These are phyloP conservation scores for Chaetomiaceae sp. DNA, from an alignment of 2,329 filamentous ascomycete genomes.

Conservation along the genomic window DNA sequence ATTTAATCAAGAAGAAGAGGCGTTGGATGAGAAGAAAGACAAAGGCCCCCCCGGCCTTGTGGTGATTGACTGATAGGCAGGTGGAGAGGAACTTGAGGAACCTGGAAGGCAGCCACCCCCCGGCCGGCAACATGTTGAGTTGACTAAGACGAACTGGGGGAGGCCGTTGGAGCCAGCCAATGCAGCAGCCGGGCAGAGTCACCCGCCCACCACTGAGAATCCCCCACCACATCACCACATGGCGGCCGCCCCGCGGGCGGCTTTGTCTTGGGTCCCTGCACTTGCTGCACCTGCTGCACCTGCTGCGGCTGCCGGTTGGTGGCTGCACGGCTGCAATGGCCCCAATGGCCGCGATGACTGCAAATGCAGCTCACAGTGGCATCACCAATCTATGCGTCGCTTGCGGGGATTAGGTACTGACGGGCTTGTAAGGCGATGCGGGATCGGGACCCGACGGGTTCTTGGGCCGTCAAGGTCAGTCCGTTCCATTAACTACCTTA, in stretches of 20 bases:
- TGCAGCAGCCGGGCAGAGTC: background rate
- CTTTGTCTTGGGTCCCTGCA: background rate
- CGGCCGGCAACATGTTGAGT: slow-evolving; percentile 6
- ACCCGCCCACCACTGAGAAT: too few relatives aligned
- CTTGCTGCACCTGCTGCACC: background rate
- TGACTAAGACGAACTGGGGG: slow-evolving; percentile 8
- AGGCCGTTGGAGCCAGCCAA: slow-evolving; percentile 9
- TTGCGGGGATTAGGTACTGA: background rate
- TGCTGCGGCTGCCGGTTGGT: background rate
- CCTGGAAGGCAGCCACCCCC: background rate
- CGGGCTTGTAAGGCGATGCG: too few relatives aligned
- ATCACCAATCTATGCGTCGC: slow-evolving; percentile 12
- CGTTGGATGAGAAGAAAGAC: background rate
- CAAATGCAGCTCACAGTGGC: slow-evolving; percentile 14
- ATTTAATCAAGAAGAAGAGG: too few relatives aligned
- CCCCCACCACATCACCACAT: too few relatives aligned
- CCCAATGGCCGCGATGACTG: slow-evolving; percentile 8
- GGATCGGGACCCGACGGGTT: too few relatives aligned
- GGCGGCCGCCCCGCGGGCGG: slow-evolving; percentile 1
- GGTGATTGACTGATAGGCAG: slow-evolving; percentile 4
- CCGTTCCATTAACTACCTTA: too few relatives aligned
- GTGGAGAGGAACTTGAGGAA: background rate
- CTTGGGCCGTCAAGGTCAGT: background rate
- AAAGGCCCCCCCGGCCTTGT: too few relatives aligned
- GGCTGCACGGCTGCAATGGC: slow-evolving; percentile 2